A percentile compares a stretch with the other conserved stretches of the same genome.
Evolutionary conservation across 1,139 yeast genomes (phyloP).

Genomic region (Saccharomyces hybrid): DNA sequence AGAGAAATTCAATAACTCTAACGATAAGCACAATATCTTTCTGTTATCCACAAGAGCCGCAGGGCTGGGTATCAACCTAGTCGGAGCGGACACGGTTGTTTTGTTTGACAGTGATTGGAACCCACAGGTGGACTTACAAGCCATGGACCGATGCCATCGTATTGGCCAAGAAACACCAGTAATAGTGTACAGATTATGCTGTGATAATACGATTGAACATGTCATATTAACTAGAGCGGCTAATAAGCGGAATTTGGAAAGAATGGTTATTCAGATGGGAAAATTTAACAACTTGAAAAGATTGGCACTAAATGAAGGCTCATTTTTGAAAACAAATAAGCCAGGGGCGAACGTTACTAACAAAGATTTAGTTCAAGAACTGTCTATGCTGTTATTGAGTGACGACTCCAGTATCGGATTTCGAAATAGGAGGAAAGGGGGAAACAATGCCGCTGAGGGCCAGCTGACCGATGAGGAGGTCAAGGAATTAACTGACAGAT

Average conservation of each 20-base stretch:
- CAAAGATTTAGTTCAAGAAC: conserved; percentile 27
- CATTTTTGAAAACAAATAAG: conserved; percentile 20
- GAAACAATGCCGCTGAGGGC: conserved; percentile 18
- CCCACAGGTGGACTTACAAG: conserved; percentile 93
- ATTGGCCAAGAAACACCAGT: conserved; percentile 87
- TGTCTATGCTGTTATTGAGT: conserved; percentile 25
- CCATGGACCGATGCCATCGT: conserved; percentile 91
- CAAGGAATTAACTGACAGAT: conserved; percentile 48
- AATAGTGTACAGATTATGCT: conserved; percentile 66
- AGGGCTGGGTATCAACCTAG: conserved; percentile 82
- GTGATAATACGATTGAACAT: conserved; percentile 76
- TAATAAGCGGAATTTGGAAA: conserved; percentile 71
- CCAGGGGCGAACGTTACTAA: conserved; percentile 15
- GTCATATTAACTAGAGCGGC: conserved; percentile 68
- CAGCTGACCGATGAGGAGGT: conserved; percentile 39
- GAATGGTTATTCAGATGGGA: conserved; percentile 78
- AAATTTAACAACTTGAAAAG: conserved; percentile 53
- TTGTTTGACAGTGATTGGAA: conserved; percentile 94
- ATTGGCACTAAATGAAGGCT: conserved; percentile 30
- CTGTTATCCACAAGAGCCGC: conserved; percentile 88
- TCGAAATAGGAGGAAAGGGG: conserved; percentile 10
- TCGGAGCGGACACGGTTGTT: conserved; percentile 83
- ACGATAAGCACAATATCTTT: conserved; percentile 40
- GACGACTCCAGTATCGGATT: conserved; percentile 30
- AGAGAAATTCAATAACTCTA: conserved; percentile 40